Evolutionary conservation across 2,329 filamentous ascomycete genomes (phyloP), one percentile per base, ranked within the genome.

Genomic region (Fusarium siculi): DNA sequence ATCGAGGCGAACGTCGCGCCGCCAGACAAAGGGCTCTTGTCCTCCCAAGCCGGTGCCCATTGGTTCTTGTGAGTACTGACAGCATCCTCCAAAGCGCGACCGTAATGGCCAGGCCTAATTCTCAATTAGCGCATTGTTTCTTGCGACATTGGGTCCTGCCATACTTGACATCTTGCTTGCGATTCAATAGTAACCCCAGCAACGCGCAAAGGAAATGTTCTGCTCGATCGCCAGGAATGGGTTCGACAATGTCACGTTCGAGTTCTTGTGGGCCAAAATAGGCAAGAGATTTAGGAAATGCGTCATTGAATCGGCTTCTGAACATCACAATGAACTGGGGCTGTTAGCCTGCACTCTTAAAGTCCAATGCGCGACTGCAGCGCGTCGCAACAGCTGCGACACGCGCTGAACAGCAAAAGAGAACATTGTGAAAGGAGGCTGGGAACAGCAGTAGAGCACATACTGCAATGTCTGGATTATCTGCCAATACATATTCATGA

Each of bases 81-180:
- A 43, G 96, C 95, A 83, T 99, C 97, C 82, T 99, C 97, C 54
- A 99, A 87, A 32, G 97, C 96, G 79, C 96, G 92, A 77, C 93
- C 92, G 82, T 98, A 97, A 82, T 99, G 96, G 57, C 94, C 95
- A 76, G 93, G 91, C 83, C 96, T 99, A 76, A 15, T n/a, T 37
- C 64, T 74, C 61, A 71, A 74, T 73, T 49, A 77, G 69, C 59
- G 65, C 44, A 23, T 23, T 59, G 23, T 54, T 34, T 30, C 16
- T 66, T 36, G n/a, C 34, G 18, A 32, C 15, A 42, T 36, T 25
- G 39, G 39, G 34, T 60, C 32, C 46, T n/a, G 72, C 73, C 94
- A 83, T 90, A 98, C 96, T 99, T 97, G 81, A 98, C 93, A 84
- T 97, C 95, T 82, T 99, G 97, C 87, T 99, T 98, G 82, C 96